These are phyloP conservation scores for Gaillardinia entomophila DNA, from an alignment of 805 yeast species.

Conservation along the genomic window DNA sequence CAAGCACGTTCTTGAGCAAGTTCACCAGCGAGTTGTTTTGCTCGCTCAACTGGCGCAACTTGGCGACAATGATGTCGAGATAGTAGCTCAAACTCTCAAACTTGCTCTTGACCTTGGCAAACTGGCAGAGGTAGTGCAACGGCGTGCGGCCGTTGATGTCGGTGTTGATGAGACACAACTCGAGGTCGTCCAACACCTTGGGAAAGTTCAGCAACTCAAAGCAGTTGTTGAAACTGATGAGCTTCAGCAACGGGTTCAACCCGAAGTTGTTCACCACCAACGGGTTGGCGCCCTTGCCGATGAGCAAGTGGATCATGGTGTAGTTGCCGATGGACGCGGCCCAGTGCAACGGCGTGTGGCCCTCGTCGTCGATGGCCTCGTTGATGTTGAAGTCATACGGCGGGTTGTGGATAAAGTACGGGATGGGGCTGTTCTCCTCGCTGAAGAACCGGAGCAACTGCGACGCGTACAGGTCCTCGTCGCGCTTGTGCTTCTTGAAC, in stretches of 20 bases:
- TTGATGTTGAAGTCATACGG: conserved; percentile 62
- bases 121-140: conserved; percentile 76
- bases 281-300: conserved; percentile 69
- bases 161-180: conserved; percentile 69
- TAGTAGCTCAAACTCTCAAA: conserved; percentile 81
- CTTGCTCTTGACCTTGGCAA: conserved; percentile 60
- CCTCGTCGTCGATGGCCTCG: conserved; percentile 87
- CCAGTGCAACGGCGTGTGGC: conserved; percentile 95
- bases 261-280: conserved; percentile 54
- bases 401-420: conserved; percentile 59
- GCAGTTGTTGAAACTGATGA: conserved; percentile 84
- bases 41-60: conserved; percentile 46
- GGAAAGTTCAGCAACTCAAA: conserved; percentile 78
- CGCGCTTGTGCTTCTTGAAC: conserved; percentile 24
- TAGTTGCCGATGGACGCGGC: conserved; percentile 93
- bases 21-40: conserved; percentile 38
- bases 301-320: conserved; percentile 66
- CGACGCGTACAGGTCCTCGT: conserved; percentile 35
- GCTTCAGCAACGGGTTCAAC: conserved; percentile 80
- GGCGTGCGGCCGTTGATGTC: conserved; percentile 74
- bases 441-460: conserved; percentile 38
- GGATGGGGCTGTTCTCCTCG: conserved; percentile 44
- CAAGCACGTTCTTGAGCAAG: conserved; percentile 54
- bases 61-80: conserved; percentile 67
- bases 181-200: conserved; percentile 66